Evolutionary conservation across 2,329 filamentous ascomycete species (phyloP).

Genomic region (Davidsoniella virescens): DNA sequence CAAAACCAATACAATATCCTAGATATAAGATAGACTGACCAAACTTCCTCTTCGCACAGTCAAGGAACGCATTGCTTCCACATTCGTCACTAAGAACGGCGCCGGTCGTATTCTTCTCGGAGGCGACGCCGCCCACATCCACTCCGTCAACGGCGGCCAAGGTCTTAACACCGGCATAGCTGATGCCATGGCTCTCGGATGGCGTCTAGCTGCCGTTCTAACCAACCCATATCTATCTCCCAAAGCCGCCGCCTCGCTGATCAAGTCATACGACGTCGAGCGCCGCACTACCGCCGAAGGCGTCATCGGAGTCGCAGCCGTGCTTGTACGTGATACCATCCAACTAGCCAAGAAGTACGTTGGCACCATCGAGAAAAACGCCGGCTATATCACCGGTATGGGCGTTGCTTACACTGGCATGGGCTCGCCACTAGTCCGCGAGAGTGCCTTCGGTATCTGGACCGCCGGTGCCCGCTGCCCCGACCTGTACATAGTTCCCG

Average conservation of each 20-base stretch:
- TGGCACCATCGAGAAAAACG: conserved; percentile 29
- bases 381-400: conserved; percentile 31
- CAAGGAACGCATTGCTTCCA: conserved; percentile 25
- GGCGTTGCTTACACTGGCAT: conserved; percentile 25
- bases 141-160: conserved; percentile 39
- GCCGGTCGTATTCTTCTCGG: conserved; percentile 33
- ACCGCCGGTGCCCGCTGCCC: conserved; percentile 24
- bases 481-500: conserved; percentile 19
- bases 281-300: conserved; percentile 26
- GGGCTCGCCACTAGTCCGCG: conserved; percentile 21
- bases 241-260: conserved; percentile 17
- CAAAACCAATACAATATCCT: not conserved
- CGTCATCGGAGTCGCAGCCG: conserved; percentile 31
- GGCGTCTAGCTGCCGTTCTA: conserved; percentile 28
- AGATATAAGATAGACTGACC: conserved; percentile 2
- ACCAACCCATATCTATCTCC: conserved; percentile 16
- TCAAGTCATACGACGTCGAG: conserved; percentile 29
- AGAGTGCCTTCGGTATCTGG: conserved; percentile 22
- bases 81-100: conserved; percentile 17
- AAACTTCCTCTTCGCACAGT: conserved; percentile 17
- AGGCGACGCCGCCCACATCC: conserved; percentile 41
- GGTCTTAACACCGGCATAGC: conserved; percentile 43
- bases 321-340: conserved; percentile 28
- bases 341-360: conserved; percentile 30
- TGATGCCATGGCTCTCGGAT: conserved; percentile 37